Percentiles rank a stretch among this genome's conserved stretches.
Conservation (phyloP, 768 basidiomycete species). For the Flagelloscypha sp. region DNA sequence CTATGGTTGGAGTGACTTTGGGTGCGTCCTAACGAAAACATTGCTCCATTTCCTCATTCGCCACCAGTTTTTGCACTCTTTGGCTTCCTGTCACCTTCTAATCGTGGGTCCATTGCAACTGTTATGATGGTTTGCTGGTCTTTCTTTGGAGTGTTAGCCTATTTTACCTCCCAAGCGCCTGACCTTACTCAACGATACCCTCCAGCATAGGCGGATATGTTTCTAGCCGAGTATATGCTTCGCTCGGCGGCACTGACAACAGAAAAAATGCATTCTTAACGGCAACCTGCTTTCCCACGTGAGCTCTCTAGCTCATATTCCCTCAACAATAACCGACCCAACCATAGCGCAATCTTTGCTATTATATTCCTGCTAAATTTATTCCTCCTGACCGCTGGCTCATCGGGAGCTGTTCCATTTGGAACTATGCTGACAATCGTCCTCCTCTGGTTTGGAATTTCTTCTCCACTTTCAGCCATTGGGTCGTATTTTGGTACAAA, state of each 20-base stretch:
- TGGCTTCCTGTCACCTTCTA: slow-evolving; percentile 92
- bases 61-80: slow-evolving; percentile 76
- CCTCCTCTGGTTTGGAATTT: slow-evolving; percentile 88
- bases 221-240: slow-evolving; percentile 73
- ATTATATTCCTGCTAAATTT: slow-evolving; percentile 87
- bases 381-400: slow-evolving; percentile 75
- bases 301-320: slow-evolving; percentile 18
- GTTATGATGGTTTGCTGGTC: slow-evolving; percentile 95
- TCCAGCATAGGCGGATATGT: slow-evolving; percentile 80
- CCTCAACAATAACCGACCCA: slow-evolving; percentile 7
- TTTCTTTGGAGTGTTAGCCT: slow-evolving; percentile 71
- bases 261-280: slow-evolving; percentile 82
- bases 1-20: slow-evolving; percentile 85
- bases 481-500: slow-evolving; percentile 83
- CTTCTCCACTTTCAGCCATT: slow-evolving; percentile 78
- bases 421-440: slow-evolving; percentile 83
- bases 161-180: not conserved
- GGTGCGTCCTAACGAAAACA: slow-evolving; percentile 30
- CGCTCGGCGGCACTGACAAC: slow-evolving; percentile 70
- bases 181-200: slow-evolving; percentile 6
- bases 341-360: slow-evolving; percentile 64
- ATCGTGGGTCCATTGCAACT: slow-evolving; percentile 88
- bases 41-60: slow-evolving; percentile 2
- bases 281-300: slow-evolving; percentile 85
- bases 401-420: slow-evolving; percentile 95